phyloP scores from a whole-genome alignment of 768 basidiomycete species.

The Russula sp. region DNA sequence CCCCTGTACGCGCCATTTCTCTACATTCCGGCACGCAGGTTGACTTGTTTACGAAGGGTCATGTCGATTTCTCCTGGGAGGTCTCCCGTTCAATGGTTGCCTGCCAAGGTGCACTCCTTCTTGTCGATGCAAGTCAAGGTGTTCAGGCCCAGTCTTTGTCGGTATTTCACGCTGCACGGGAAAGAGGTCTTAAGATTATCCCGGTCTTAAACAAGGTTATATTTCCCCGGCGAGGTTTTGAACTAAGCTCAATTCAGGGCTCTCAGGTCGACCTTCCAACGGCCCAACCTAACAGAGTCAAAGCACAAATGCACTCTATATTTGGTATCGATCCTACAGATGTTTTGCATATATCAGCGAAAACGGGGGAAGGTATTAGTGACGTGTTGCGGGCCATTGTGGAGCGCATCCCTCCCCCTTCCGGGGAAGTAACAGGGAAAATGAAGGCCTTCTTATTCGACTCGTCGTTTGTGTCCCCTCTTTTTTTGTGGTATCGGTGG shows the following conservation, averaged over 20 bases:
- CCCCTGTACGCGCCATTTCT: slow-evolving; percentile 56
- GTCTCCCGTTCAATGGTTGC: slow-evolving; percentile 90
- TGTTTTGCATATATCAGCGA: slow-evolving; percentile 83
- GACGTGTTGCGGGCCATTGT: slow-evolving; percentile 76
- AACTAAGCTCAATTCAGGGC: neutral
- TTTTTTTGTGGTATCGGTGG: slow-evolving; percentile 7
- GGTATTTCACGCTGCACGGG: slow-evolving; percentile 85
- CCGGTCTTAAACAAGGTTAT: slow-evolving; percentile 89
- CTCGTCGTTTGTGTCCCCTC: slow-evolving; percentile 60
- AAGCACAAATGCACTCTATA: slow-evolving; percentile 75
- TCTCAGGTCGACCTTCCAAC: slow-evolving; percentile 87
- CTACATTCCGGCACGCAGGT: neutral
- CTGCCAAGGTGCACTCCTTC: slow-evolving; percentile 79
- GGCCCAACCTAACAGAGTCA: slow-evolving; percentile 76
- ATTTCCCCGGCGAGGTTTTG: neutral
- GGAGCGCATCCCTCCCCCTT: slow-evolving; percentile 80
- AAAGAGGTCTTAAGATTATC: slow-evolving; percentile 76
- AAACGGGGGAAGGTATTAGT: slow-evolving; percentile 84
- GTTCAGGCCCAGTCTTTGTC: slow-evolving; percentile 97
- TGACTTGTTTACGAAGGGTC: slow-evolving; percentile 52
- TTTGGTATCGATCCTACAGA: slow-evolving; percentile 76
- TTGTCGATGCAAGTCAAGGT: slow-evolving; percentile 97
- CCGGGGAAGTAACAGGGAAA: slow-evolving; percentile 48
- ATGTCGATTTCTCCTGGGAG: slow-evolving; percentile 98
- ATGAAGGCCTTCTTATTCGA: slow-evolving; percentile 91